Evolutionary conservation across 2,329 filamentous ascomycete species (phyloP), one percentile per base, ranked within the genome.

Genomic region (Monosporascus sp.): DNA sequence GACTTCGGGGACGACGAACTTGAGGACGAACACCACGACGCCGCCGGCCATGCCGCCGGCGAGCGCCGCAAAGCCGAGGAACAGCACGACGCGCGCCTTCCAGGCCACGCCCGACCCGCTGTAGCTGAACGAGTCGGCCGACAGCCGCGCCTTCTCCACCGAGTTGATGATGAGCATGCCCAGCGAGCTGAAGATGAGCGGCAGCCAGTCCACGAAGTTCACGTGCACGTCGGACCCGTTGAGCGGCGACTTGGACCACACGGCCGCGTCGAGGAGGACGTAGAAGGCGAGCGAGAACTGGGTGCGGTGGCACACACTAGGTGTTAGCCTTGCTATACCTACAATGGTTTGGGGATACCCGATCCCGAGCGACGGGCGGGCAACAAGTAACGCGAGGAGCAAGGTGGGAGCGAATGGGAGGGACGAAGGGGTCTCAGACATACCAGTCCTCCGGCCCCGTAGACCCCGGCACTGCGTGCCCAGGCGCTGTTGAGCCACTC

Each of bases 121-220:
- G 70, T 86, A 85, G 57, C 76, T 79, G 68, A 84, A 84, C 52
- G 74, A 79, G 71, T 88, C 82, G 62, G 80, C 76, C 61, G 81
- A 81, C 57, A 87, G 75, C 50, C 84, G 79, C 54, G 82, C 74
- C 71, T 87, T 86, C 72, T 86, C 83, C 58, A 86, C 83, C 60
- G 77, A 82, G 75, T 87, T 86, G 75, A 86, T 86, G 68, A 86
- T 86, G 54, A 87, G 76, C 82, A 87, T 86, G 57, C 84, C 84
- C 57, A 86, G 74, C 57, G 79, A 77, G 59, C 79, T 82, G 74
- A 86, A 86, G 68, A 86, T 79, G 60, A 87, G 77, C 49, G 84
- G 83, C 58, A 86, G 79, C 84, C 84, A 87, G 78, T 87, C 84
- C 69, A 85, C 76, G 63, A 86, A 88, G 60, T 75, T 82, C 63